A percentile compares a stretch with the other conserved stretches of the same genome.
Conservation (phyloP, 441 rosid species). For the Pelargonium fulgidum region DNA sequence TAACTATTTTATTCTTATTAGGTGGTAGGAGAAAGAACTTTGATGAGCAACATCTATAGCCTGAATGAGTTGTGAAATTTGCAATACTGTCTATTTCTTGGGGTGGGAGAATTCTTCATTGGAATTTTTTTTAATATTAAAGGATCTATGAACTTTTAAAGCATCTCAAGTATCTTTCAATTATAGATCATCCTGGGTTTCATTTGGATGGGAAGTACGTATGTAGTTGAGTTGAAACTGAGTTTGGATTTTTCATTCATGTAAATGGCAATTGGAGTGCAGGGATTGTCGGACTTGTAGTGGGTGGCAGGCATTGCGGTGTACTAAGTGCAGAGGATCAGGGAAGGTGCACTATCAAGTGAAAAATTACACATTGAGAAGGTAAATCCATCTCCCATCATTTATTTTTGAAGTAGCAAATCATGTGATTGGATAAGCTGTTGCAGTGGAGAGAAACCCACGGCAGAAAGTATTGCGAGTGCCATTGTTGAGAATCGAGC, state of each 20-base stretch:
- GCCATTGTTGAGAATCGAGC: conserved; percentile 80
- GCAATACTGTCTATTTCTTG: too few species aligned
- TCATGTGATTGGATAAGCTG: neutral
- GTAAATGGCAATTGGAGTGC: conserved; percentile 23
- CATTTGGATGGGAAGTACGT: neutral
- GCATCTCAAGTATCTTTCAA: neutral
- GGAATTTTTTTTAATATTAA: too few species aligned
- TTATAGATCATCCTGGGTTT: conserved; percentile 2
- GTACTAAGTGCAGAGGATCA: conserved; percentile 82
- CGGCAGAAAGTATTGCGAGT: conserved; percentile 70
- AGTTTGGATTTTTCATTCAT: conserved; percentile 8
- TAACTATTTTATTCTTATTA: too few species aligned
- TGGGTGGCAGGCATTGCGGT: conserved; percentile 85
- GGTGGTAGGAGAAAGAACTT: too few species aligned
- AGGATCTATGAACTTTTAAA: too few species aligned
- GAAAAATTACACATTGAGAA: conserved; percentile 62
- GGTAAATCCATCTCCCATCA: conserved; percentile 35
- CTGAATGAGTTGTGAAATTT: too few species aligned
- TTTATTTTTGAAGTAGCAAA: conserved; percentile 4
- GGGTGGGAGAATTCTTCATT: too few species aligned
- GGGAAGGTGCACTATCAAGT: conserved; percentile 82
- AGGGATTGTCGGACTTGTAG: conserved; percentile 78
- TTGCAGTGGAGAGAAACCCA: conserved; percentile 84
- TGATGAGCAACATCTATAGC: too few species aligned
- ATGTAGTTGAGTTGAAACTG: neutral